Evolutionary conservation across 2,329 filamentous ascomycete species (phyloP).

Genomic region (Fusarium cicatricum): DNA sequence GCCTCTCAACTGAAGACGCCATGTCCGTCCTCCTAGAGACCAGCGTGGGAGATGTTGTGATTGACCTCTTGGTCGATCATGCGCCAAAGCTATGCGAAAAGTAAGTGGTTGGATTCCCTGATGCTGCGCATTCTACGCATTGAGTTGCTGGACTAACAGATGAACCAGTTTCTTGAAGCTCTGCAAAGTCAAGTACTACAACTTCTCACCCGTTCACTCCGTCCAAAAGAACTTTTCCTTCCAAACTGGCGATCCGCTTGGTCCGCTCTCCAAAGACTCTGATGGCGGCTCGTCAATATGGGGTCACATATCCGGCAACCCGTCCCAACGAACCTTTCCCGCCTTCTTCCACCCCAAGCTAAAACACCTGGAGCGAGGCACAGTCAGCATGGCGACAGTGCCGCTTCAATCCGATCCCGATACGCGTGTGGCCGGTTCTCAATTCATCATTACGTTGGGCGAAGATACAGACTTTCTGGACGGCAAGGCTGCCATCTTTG

Average conservation of each 20-base stretch:
- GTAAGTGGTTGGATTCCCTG: conserved; percentile 63
- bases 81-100: conserved; percentile 95
- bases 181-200: conserved; percentile 99
- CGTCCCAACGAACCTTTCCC: conserved; percentile 78
- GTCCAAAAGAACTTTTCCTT: conserved; percentile 96
- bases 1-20: not conserved
- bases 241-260: conserved; percentile 93
- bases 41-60: conserved; percentile 90
- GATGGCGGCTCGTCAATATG: conserved; percentile 95
- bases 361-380: conserved; percentile 88
- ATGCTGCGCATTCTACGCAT: conserved; percentile 22
- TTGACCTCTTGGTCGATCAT: conserved; percentile 89
- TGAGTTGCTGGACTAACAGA: conserved; percentile 50
- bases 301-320: conserved; percentile 75
- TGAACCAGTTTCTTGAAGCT: conserved; percentile 88
- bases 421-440: conserved; percentile 82
- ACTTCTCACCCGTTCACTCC: conserved; percentile 91
- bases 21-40: conserved; percentile 98
- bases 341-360: conserved; percentile 87
- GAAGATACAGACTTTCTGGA: conserved; percentile 91
- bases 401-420: conserved; percentile 80
- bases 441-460: conserved; percentile 92
- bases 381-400: conserved; percentile 97
- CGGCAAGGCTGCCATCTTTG: conserved; percentile 93
- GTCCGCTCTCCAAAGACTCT: conserved; percentile 82